Percentiles rank a stretch among this genome's conserved stretches.
Conservation (phyloP, 2,329 filamentous ascomycete genomes). For the Fusarium sp. region DNA sequence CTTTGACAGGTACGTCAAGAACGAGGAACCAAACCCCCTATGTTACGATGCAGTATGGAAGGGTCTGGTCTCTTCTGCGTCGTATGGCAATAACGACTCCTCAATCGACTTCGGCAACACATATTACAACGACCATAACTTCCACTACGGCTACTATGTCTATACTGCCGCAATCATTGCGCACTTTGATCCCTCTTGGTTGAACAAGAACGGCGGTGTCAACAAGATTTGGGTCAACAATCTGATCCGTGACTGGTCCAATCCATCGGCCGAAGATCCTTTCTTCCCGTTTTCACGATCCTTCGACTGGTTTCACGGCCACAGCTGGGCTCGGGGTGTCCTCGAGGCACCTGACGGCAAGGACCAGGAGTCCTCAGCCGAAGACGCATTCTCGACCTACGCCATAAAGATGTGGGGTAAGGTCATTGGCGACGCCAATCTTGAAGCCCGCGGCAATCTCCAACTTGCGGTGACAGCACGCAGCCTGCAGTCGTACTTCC, state of each 20-base stretch:
- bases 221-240: not conserved
- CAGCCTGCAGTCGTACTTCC: not conserved
- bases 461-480: not conserved
- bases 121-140: not conserved
- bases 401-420: not conserved
- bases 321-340: not conserved
- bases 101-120: not conserved
- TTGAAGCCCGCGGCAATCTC: not conserved
- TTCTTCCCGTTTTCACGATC: not conserved
- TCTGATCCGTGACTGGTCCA: not conserved
- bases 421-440: not conserved
- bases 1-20: not conserved
- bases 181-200: not conserved
- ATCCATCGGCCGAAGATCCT: not conserved
- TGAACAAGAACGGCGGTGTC: not conserved
- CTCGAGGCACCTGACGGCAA: not conserved
- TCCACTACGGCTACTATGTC: not conserved
- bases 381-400: not conserved
- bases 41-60: not conserved
- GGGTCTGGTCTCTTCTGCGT: not conserved
- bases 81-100: not conserved
- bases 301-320: not conserved
- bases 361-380: not conserved
- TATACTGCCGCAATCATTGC: not conserved
- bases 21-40: not conserved